Base-by-base conservation (phyloP, 352 stramenopile genomes). In the Globisporangium echinulatum region DNA sequence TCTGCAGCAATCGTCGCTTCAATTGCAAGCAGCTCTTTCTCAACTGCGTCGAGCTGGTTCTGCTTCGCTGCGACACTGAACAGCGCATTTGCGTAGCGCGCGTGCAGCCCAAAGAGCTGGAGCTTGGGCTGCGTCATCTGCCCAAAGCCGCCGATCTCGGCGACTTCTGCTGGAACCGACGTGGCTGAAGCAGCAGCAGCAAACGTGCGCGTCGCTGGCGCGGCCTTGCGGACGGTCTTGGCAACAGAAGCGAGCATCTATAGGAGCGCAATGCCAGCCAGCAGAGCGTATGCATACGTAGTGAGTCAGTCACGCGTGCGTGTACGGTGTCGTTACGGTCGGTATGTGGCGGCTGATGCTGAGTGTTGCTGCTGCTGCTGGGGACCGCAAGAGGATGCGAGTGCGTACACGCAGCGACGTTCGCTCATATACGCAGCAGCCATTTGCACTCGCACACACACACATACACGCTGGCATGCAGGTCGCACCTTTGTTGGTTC, bases 71-170 rank as follows among this genome's bases (percentile, higher is more conserved):
- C 96, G 56, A 97, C 96, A 67, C 88, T 88, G 88, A 98, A 99
- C 19, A 97, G 86, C 44, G 97, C 97, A 70, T 98, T 98, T 64
- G 97, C 96, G 79, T 99, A 99, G 49, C 96, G 87, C 52, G 96
- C 96, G 69, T 96, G 88, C 49, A 98, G 72, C 38, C 97, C 97
- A 71, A 98, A 98, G n/a, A 99, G 75, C 68, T 98, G 86, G 66
- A 98, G 72, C 81, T 94, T 92, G 46, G 84, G 84, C 71, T 91
- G 82, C 62, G 79, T 86, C 84, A 94, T 94, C 58, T 81, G 62
- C 52, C 79, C 79, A 49, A 92, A 94, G 58, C 82, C 70, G 49
- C 77, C 80, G 51, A 94, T 85, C 61, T 88, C 80, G 49, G 72
- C 69, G 46, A 81, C 74, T 59, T 88, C 77, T 54, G 80, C 74